Conservation (phyloP, 345 rosid species). For the Camelina neglecta region DNA sequence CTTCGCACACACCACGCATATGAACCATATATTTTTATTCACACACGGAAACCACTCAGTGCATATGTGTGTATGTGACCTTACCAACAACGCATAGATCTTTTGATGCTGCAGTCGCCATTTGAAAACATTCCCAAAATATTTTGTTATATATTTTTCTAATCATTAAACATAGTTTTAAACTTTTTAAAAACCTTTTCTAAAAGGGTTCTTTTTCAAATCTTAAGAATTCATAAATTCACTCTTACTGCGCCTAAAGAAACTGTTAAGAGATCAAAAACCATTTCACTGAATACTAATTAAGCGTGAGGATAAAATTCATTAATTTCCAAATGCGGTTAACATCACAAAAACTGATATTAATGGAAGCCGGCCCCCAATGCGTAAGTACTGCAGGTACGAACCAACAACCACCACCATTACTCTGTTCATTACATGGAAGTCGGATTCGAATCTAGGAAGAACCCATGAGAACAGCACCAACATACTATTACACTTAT, state of each 20-base stretch:
- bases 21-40: constrained; percentile 10
- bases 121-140: not conserved
- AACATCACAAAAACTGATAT: not conserved
- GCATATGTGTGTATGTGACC: constrained; percentile 10
- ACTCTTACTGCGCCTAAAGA: no score
- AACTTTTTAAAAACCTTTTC: no score
- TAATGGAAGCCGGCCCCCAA: not conserved
- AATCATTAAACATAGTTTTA: no score
- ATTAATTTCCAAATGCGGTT: not conserved
- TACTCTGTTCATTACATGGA: not conserved
- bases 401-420: not conserved
- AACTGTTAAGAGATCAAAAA: no score
- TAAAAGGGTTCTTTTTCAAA: no score
- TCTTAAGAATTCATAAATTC: no score
- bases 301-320: no score
- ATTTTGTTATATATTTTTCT: not conserved
- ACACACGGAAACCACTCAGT: not conserved
- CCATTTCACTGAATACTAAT: no score
- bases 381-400: not conserved
- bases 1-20: not conserved
- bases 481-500: constrained; percentile 15
- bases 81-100: constrained; percentile 10
- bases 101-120: constrained; percentile 7
- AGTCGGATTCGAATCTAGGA: no score
- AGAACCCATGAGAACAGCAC: constrained; percentile 19